Conservation (phyloP, 768 basidiomycete genomes). For the Agrocybe pediades region DNA sequence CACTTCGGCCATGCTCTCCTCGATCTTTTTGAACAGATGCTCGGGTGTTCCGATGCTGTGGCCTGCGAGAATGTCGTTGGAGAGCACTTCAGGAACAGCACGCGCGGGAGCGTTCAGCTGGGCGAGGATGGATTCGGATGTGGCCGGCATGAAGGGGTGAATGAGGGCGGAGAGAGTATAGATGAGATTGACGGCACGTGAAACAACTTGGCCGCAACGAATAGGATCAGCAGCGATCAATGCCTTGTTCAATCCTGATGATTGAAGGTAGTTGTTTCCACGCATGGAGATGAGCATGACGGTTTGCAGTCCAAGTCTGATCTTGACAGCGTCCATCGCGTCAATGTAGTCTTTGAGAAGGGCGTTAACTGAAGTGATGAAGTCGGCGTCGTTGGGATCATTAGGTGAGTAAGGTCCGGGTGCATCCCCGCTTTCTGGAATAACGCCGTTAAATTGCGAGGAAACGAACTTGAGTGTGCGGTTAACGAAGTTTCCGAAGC, state of each 20-base stretch:
- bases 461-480: constrained; percentile 90
- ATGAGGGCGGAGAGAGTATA: constrained; percentile 84
- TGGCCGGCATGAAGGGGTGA: constrained; percentile 97
- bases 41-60: constrained; percentile 85
- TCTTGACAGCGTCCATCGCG: constrained; percentile 89
- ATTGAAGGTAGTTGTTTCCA: constrained; percentile 94
- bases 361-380: constrained; percentile 77
- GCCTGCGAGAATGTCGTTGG: constrained; percentile 83
- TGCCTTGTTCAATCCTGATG: constrained; percentile 88
- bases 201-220: constrained; percentile 89
- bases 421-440: constrained; percentile 78
- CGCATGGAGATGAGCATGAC: constrained; percentile 88
- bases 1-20: constrained; percentile 83
- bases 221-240: constrained; percentile 79
- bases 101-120: constrained; percentile 93
- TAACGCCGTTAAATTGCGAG: constrained; percentile 75
- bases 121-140: constrained; percentile 72
- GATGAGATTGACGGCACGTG: constrained; percentile 90
- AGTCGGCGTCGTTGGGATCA: constrained; percentile 68
- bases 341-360: constrained; percentile 80
- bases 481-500: constrained; percentile 98
- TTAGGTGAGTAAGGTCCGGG: constrained; percentile 72
- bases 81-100: constrained; percentile 69
- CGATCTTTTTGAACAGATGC: constrained; percentile 93
- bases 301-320: constrained; percentile 83